Base-by-base conservation (phyloP, 208 protist species). In the Novymonas esmeraldas region DNA sequence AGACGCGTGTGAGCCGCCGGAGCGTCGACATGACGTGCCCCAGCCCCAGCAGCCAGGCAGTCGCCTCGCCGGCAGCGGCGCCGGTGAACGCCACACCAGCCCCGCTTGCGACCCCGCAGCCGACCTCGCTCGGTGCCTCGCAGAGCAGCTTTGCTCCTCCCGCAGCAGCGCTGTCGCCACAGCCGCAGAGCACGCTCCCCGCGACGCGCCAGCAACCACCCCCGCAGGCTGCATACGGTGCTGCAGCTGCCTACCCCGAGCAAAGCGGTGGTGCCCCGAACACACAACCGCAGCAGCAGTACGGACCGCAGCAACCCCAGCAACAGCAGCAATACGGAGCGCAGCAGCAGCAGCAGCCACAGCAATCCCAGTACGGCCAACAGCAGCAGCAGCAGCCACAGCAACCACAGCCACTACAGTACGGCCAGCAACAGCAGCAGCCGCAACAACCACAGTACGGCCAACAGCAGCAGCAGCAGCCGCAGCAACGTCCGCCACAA, bases 1-100 rank as follows among this genome's bases (percentile, higher is more conserved):
- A 64, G 34, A 77, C 67, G 36, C 56, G 46, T 24, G 64, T 77
- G 9, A 73, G 57, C 58, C 58, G 52, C 51, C 68, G 57, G 46
- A 58, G 51, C 22, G n/a, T 38, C 31, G 36, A 45, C 36, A 34
- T 22, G 13, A 0, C 26, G 11, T 39, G n/a, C n/a, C n/a, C n/a
- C n/a, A n/a, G n/a, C n/a, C n/a, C n/a, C n/a, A n/a, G n/a, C n/a
- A n/a, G 58, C 48, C 16, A n/a, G 3, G 34, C 33, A 46, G n/a
- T 55, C 36, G 20, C n/a, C 11, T 22, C 34, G 6, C 26, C 44
- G 24, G 20, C 42, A 31, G 16, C 78, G 22, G 3, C 38, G 9
- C 34, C 67, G 9, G 2, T 13, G 24, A 54, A 16, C 28, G 58
- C 31, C 11, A 3, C n/a, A 38, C 42, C 39, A 24, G 31, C 59